Conservation (phyloP, 148 eudicot species). For the Chenopodium formosanum region DNA sequence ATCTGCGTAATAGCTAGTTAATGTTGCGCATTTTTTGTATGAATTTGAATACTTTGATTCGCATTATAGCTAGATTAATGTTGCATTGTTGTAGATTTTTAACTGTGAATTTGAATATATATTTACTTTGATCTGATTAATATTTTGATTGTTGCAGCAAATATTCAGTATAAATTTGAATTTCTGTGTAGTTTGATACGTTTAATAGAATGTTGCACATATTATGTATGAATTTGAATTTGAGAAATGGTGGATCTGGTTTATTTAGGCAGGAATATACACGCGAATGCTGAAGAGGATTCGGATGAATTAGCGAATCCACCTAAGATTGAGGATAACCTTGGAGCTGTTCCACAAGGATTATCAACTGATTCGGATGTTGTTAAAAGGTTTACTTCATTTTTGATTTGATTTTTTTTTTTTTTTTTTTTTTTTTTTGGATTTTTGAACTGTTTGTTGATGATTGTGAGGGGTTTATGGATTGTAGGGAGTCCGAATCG, state of each 20-base stretch:
- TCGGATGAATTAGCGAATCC: slow-evolving; percentile 69
- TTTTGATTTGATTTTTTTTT: neutral
- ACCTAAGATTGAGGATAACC: slow-evolving; percentile 87
- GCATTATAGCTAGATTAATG: too few relatives aligned
- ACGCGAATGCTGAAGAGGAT: slow-evolving; percentile 75
- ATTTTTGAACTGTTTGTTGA: neutral
- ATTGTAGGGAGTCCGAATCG: slow-evolving; percentile 83
- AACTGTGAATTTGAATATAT: too few relatives aligned
- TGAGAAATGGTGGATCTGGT: slow-evolving; percentile 8
- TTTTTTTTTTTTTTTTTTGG: neutral
- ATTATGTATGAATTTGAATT: neutral
- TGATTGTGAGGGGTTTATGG: neutral
- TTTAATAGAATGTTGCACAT: too few relatives aligned
- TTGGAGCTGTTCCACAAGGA: slow-evolving; percentile 88
- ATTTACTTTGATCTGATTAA: too few relatives aligned
- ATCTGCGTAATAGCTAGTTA: too few relatives aligned
- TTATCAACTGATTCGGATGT: slow-evolving; percentile 95
- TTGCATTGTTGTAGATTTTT: too few relatives aligned
- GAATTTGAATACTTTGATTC: neutral
- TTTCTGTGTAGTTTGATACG: too few relatives aligned
- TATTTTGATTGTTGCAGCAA: too few relatives aligned
- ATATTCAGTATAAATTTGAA: neutral
- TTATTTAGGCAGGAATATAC: slow-evolving; percentile 62
- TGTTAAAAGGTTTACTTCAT: slow-evolving; percentile 57
- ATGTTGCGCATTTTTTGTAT: neutral